A percentile compares a stretch with the other conserved stretches of the same genome.
phyloP scores from a whole-genome alignment of 2,329 filamentous ascomycete genomes.

The Aspergillus pseudonomiae region DNA sequence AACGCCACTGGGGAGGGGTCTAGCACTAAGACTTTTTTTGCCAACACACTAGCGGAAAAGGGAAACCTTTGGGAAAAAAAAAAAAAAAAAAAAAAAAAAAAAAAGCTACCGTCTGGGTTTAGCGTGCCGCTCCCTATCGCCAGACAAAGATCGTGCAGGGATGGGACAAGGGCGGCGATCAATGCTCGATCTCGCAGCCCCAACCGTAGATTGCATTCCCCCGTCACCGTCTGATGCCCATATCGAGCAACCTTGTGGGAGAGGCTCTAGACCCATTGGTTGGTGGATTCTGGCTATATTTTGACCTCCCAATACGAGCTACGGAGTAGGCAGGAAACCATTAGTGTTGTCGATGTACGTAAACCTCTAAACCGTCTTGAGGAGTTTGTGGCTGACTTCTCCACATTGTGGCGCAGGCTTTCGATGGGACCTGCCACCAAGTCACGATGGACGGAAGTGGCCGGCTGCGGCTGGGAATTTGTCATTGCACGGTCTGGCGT shows the following conservation, averaged over 20 bases:
- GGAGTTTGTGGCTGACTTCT: not conserved
- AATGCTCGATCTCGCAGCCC: constrained; percentile 8
- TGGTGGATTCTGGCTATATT: not conserved
- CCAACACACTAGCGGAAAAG: not conserved
- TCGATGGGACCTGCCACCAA: not conserved
- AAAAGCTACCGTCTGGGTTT: not conserved
- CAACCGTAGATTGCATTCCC: not conserved
- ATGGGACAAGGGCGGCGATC: constrained; percentile 17
- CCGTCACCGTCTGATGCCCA: not conserved
- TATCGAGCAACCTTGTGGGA: not conserved
- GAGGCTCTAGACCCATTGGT: not conserved
- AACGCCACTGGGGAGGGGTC: constrained; percentile 9
- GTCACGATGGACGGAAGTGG: constrained; percentile 5
- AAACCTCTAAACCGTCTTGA: not conserved
- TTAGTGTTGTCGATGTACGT: not conserved
- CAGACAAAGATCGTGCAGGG: constrained; percentile 17
- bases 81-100: not conserved
- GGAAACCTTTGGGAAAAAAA: not conserved
- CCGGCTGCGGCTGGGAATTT: constrained; percentile 10
- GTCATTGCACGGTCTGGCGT: constrained; percentile 12
- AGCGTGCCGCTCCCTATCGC: not conserved
- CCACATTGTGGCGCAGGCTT: constrained; percentile 1
- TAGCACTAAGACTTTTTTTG: not conserved
- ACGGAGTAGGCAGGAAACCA: not conserved
- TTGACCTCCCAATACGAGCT: not conserved